phyloP scores from a whole-genome alignment of 345 rosid species.

The Triadica sebifera region DNA sequence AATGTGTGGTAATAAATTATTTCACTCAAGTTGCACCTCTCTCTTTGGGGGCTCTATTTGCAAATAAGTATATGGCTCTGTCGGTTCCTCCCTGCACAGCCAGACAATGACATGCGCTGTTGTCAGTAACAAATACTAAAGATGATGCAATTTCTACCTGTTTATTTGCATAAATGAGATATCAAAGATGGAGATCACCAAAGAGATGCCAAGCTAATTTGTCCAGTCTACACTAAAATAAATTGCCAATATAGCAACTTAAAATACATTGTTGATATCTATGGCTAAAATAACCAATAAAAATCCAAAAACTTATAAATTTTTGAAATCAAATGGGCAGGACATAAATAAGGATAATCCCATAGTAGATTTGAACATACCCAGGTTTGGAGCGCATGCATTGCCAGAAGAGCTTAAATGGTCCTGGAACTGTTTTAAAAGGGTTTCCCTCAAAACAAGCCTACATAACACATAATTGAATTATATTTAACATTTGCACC shows the following conservation, averaged over 20 bases:
- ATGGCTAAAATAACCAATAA: neutral
- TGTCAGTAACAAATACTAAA: neutral
- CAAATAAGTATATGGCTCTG: conserved; percentile 76
- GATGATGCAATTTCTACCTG: neutral
- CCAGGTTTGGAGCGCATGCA: conserved; percentile 99
- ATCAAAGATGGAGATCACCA: neutral
- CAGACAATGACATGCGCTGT: conserved; percentile 10
- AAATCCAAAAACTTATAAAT: neutral
- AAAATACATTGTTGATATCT: neutral
- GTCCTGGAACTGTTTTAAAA: conserved; percentile 96
- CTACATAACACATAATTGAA: conserved; percentile 32
- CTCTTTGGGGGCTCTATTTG: conserved; percentile 73
- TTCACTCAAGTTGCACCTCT: conserved; percentile 65
- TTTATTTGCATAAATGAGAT: neutral
- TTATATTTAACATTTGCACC: neutral
- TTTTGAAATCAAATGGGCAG: neutral
- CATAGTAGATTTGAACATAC: conserved; percentile 36
- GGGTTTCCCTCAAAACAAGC: conserved; percentile 98
- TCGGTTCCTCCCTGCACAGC: conserved; percentile 83
- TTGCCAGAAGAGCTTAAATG: conserved; percentile 81
- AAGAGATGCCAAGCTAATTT: neutral
- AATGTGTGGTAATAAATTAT: neutral
- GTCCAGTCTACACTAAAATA: neutral
- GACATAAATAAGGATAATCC: neutral
- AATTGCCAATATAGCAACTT: neutral